phyloP scores from a whole-genome alignment of 108 stramenopile species.

The Stephanodiscus triporus region DNA sequence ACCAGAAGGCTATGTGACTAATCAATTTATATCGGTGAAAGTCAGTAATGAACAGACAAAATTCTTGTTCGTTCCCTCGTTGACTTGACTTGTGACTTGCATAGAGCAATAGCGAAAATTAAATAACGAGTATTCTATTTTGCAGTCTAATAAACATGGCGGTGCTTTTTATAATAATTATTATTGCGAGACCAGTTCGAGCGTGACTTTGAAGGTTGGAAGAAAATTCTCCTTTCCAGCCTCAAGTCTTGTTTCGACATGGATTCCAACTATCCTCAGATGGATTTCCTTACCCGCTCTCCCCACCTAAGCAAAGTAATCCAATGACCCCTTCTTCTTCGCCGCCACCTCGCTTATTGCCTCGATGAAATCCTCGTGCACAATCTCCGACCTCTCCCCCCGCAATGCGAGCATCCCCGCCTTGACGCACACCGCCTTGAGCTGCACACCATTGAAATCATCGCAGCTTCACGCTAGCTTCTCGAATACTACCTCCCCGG shows the following conservation, averaged over 20 bases:
- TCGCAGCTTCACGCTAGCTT: constrained; percentile 95
- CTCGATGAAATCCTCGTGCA: constrained; percentile 98
- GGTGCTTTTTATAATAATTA: neutral
- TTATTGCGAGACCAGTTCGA: neutral
- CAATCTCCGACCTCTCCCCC: constrained; percentile 71
- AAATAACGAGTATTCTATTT: too few species aligned
- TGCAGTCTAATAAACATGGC: too few species aligned
- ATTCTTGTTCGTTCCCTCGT: neutral
- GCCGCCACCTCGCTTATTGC: constrained; percentile 97
- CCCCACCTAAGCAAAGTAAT: constrained; percentile 91
- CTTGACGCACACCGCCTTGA: constrained; percentile 98
- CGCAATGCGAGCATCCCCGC: constrained; percentile 98
- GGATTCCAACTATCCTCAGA: neutral
- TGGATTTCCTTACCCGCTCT: neutral
- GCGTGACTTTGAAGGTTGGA: too few species aligned
- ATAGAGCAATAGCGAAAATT: too few species aligned
- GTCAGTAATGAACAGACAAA: too few species aligned
- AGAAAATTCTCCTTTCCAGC: neutral
- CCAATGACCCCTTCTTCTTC: constrained; percentile 97
- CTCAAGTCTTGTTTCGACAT: neutral
- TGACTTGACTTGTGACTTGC: too few species aligned
- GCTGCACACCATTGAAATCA: constrained; percentile 98
- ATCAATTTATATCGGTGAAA: neutral
- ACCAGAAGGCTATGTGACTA: constrained; percentile 20
- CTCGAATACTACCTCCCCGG: constrained; percentile 92